Percentiles rank a stretch among this genome's conserved stretches.
Conservation (phyloP, 2,329 filamentous ascomycete species). For the Fusarium falciforme region DNA sequence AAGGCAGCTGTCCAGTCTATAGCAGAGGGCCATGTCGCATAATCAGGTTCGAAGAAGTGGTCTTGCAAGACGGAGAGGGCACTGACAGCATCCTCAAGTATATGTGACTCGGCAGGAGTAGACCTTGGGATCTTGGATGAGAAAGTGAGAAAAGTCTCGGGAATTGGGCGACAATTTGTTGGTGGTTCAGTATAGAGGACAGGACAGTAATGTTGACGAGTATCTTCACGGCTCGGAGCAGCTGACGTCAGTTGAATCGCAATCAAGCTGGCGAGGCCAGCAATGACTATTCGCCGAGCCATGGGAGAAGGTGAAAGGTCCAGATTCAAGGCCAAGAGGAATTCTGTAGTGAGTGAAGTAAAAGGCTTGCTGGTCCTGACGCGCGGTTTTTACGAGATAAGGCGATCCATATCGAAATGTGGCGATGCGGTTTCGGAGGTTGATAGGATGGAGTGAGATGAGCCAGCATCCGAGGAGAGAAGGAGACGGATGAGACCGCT, state of each 20-base stretch:
- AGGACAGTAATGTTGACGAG: conserved; percentile 36
- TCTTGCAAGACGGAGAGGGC: conserved; percentile 82
- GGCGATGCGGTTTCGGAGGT: conserved; percentile 26
- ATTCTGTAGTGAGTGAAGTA: background rate
- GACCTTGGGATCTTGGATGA: conserved; percentile 9
- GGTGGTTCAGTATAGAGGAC: conserved; percentile 34
- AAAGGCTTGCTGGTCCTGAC: conserved; percentile 1
- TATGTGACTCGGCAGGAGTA: conserved; percentile 29
- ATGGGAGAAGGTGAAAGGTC: conserved; percentile 1
- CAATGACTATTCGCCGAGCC: conserved; percentile 21
- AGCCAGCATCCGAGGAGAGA: background rate
- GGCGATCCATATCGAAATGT: conserved; percentile 27
- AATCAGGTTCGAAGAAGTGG: conserved; percentile 79
- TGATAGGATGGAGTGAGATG: conserved; percentile 16
- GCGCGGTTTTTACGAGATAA: conserved; percentile 25
- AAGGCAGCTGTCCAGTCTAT: conserved; percentile 97
- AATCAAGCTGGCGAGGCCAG: conserved; percentile 25
- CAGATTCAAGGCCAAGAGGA: background rate
- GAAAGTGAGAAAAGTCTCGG: conserved; percentile 38
- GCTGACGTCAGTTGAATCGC: conserved; percentile 16
- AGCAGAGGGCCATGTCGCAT: conserved; percentile 84
- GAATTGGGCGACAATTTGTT: conserved; percentile 31
- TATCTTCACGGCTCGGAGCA: conserved; percentile 17
- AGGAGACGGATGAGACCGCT: background rate
- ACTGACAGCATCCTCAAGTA: conserved; percentile 64